Evolutionary conservation across 2,329 filamentous ascomycete genomes (phyloP), one percentile per base, ranked within the genome.

Genomic region (Drechslerella dactyloides): DNA sequence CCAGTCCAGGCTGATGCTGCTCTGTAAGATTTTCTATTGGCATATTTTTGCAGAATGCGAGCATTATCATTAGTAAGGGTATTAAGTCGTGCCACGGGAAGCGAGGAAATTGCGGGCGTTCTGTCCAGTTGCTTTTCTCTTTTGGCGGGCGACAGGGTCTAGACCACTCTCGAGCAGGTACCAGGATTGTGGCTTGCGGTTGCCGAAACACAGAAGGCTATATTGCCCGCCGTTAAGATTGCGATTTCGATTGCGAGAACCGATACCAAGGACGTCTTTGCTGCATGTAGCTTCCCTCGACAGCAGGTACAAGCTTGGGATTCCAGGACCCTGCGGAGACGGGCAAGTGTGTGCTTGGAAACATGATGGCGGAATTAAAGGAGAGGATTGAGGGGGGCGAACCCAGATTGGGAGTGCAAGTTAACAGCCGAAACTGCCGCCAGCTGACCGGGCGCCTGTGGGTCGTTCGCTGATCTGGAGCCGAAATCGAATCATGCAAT

Each of bases 181-280:
- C 59, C 58, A 59, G 58, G 42, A 64, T 63, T 63, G 66, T 70
- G 66, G 66, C 66, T 70, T 63, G 59, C 59, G 37, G 51, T 35
- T 63, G 48, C 58, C 59, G 33, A 69, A 69, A 50, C 23, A 21
- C 10, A 40, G 57, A 42, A 17, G 33, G 37, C 37, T 35, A 59
- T 54, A 55, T 46, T n/a, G 33, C 24, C 50, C 40, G 44, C 48
- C 19, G 54, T 53, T 69, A 56, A 23, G 21, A 69, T 69, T 61
- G 57, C 51, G 64, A 50, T n/a, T n/a, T n/a, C n/a, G n/a, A 56
- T 68, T 44, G 42, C 48, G 10, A 65, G 23, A 53, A 51, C 50
- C 37, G 24, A 35, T 37, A 62, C 30, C 58, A 62, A 62, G 58
- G 44, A 48, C n/a, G 57, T 21, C 17, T 46, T 44, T 15, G 30